Evolutionary conservation across 2,329 filamentous ascomycete species (phyloP), one percentile per base, ranked within the genome.

Genomic region (Fusarium burgessii): DNA sequence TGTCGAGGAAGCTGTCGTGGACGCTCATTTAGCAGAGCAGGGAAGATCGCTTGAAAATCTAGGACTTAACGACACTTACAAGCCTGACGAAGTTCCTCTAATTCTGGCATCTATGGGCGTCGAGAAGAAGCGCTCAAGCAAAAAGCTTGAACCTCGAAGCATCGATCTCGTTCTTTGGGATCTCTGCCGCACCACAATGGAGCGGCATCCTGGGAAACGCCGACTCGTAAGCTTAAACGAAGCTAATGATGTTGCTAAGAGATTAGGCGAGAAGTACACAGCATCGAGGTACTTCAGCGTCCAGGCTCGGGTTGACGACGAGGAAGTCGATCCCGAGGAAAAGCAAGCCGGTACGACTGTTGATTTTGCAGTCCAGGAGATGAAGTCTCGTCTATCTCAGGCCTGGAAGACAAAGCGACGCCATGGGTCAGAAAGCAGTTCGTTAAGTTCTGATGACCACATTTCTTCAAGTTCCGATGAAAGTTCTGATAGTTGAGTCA

Each of bases 171-270:
- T 80, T 38, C 73, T 78, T 38, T 81, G 79, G 78, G 80, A 82
- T 58, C 60, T 82, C 41, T 81, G 80, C 62, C 66, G 58, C 32
- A 80, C 78, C 1, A 69, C 75, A 17, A 78, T 80, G 73, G 58
- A 74, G 50, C 76, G 75, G 58, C 66, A 79, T 36, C 75, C 78
- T 32, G 79, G 76, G 35, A 82, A 82, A 70, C 83, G 87, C 32
- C 83, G 83, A 6, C 82, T 89, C 18, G 86, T 88, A 52, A 87
- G 84, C 66, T 80, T 89, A 50, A 83, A 85, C 74, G 86, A 89
- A 74, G 87, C 87, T 52, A 89, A 88, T 73, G 87, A 90, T 73
- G 87, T 89, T 70, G 87, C 87, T 45, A 86, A 83, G 75, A 80
- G 87, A 32, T 78, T 89, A 17, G 85, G 86, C 61, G 86, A 89